A percentile compares a stretch with the other conserved stretches of the same genome.
phyloP scores from a whole-genome alignment of 2,329 filamentous ascomycete genomes.

The Exophiala xenobiotica region DNA sequence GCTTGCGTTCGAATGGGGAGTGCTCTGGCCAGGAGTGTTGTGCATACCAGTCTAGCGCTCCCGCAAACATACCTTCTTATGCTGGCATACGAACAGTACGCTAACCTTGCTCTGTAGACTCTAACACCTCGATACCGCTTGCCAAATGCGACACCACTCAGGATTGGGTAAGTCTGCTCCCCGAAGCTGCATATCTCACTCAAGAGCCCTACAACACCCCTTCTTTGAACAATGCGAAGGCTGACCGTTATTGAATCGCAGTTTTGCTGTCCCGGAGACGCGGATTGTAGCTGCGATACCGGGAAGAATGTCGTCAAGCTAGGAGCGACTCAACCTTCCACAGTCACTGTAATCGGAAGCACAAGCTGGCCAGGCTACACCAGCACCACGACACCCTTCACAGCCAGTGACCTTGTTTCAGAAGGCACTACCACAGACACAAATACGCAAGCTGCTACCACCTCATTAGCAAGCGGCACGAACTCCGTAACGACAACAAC shows the following conservation, averaged over 20 bases:
- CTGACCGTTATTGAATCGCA: background rate
- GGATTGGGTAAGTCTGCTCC: slow-evolving; percentile 5
- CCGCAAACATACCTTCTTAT: background rate
- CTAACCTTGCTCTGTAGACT: too few relatives aligned
- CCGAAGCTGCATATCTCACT: background rate
- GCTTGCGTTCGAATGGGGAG: too few relatives aligned
- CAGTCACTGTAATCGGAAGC: slow-evolving; percentile 18
- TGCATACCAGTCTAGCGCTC: too few relatives aligned
- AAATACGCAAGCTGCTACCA: background rate
- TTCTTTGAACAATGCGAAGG: background rate
- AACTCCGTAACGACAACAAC: slow-evolving; percentile 2
- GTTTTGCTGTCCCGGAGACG: slow-evolving; percentile 13
- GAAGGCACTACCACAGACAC: slow-evolving; percentile 8
- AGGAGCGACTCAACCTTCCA: slow-evolving; percentile 7
- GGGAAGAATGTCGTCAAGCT: slow-evolving; percentile 16
- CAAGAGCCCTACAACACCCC: background rate
- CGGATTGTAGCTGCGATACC: slow-evolving; percentile 8
- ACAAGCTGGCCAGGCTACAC: slow-evolving; percentile 20
- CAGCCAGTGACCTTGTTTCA: slow-evolving; percentile 5
- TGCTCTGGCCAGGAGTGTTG: too few relatives aligned
- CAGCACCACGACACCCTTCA: slow-evolving; percentile 11
- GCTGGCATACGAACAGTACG: too few relatives aligned
- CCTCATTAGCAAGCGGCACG: background rate
- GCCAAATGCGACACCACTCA: slow-evolving; percentile 9
- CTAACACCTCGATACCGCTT: slow-evolving; percentile 12